A percentile compares a stretch with the other conserved stretches of the same genome.
Conservation (phyloP, 805 yeast species). For the Lipomyces oligophaga region DNA sequence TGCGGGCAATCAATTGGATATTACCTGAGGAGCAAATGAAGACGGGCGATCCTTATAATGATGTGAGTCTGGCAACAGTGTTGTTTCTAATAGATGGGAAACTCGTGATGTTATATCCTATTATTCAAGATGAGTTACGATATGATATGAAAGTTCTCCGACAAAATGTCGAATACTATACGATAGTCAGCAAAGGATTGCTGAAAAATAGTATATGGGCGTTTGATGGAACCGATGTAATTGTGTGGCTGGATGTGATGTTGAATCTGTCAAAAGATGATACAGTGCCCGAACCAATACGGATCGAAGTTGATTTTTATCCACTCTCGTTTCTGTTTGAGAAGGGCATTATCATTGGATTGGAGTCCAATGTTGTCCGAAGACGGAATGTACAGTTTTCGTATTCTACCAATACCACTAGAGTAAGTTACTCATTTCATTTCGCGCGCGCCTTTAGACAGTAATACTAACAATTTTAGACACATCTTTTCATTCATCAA, state of each 20-base stretch:
- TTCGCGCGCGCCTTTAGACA: neutral
- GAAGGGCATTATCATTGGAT: slow-evolving; percentile 49
- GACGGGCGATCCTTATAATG: slow-evolving; percentile 28
- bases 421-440: slow-evolving; percentile 2
- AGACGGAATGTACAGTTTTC: slow-evolving; percentile 37
- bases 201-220: slow-evolving; percentile 40
- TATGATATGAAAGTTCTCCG: slow-evolving; percentile 34
- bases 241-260: slow-evolving; percentile 27
- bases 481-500: slow-evolving; percentile 28
- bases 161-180: slow-evolving; percentile 40
- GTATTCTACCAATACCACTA: slow-evolving; percentile 30
- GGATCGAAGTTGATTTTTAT: slow-evolving; percentile 44
- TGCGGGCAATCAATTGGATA: slow-evolving; percentile 38
- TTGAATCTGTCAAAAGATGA: slow-evolving; percentile 6
- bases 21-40: slow-evolving; percentile 29
- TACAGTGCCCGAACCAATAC: slow-evolving; percentile 24
- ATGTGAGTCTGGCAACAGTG: slow-evolving; percentile 30
- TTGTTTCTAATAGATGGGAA: slow-evolving; percentile 41
- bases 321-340: slow-evolving; percentile 48
- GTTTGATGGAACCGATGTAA: slow-evolving; percentile 40
- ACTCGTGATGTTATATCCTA: slow-evolving; percentile 34
- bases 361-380: slow-evolving; percentile 45
- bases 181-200: slow-evolving; percentile 30
- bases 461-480: slow-evolving; percentile 7
- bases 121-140: slow-evolving; percentile 17